Evolutionary conservation across 257 asterid genomes (phyloP).

Genomic region (Vinca minor): DNA sequence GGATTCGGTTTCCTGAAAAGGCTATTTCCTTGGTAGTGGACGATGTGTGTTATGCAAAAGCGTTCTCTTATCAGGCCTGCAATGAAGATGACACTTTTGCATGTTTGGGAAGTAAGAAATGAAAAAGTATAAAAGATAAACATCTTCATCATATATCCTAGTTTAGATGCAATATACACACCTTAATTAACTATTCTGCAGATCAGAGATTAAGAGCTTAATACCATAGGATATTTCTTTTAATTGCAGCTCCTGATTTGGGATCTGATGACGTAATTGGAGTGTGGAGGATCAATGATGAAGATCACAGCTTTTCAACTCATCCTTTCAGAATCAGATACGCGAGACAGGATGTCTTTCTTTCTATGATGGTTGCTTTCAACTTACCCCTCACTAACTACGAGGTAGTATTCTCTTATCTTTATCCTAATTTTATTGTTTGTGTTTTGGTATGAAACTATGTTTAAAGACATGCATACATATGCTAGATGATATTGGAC

Average conservation of each 20-base stretch:
- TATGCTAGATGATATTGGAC: slow-evolving; percentile 1
- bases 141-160: neutral
- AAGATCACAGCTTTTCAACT: slow-evolving; percentile 85
- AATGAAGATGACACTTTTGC: neutral
- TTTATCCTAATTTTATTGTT: slow-evolving; percentile 7
- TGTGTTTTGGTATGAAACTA: slow-evolving; percentile 8
- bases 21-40: neutral
- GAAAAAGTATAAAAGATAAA: neutral
- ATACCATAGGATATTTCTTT: slow-evolving; percentile 14
- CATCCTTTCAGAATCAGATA: slow-evolving; percentile 94
- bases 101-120: neutral
- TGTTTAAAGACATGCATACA: neutral
- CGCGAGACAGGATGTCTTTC: slow-evolving; percentile 93
- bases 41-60: neutral
- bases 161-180: too few species aligned
- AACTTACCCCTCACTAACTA: slow-evolving; percentile 51
- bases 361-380: slow-evolving; percentile 92
- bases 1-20: too few species aligned
- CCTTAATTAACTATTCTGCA: too few species aligned
- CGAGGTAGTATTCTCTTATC: slow-evolving; percentile 43
- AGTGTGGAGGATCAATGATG: slow-evolving; percentile 92
- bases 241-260: slow-evolving; percentile 94
- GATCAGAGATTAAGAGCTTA: slow-evolving; percentile 3
- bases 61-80: neutral
- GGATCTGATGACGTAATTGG: slow-evolving; percentile 82